Evolutionary conservation across 148 eudicot genomes (phyloP).

Genomic region (Nyssa sinensis): DNA sequence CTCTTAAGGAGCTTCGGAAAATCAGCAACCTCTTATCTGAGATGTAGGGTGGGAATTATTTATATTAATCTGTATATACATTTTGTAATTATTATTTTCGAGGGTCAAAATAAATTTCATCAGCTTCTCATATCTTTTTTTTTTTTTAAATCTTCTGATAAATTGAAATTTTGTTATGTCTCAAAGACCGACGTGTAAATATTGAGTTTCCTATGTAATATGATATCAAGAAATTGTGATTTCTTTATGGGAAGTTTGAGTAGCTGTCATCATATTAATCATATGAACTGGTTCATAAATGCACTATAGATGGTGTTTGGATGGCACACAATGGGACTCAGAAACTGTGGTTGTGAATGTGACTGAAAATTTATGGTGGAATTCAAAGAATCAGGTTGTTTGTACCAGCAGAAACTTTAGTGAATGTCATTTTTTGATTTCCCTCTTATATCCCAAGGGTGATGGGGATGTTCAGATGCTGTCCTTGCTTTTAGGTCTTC

Average conservation of each 20-base stretch:
- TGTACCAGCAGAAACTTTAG: not conserved
- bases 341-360: not conserved
- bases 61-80: conserved; percentile 15
- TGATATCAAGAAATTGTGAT: no score
- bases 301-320: not conserved
- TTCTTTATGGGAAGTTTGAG: not conserved
- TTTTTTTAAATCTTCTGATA: not conserved
- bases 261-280: no score
- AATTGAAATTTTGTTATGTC: no score
- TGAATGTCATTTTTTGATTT: not conserved
- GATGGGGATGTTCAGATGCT: no score
- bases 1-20: conserved; percentile 89
- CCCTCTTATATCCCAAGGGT: not conserved
- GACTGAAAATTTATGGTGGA: no score
- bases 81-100: conserved; percentile 18
- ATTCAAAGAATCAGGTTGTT: no score
- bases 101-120: conserved; percentile 14
- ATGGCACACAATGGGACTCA: not conserved
- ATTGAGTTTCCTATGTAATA: not conserved
- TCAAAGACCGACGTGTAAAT: not conserved
- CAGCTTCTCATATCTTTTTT: not conserved
- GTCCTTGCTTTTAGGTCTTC: not conserved
- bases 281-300: no score
- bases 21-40: conserved; percentile 77
- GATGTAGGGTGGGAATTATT: conserved; percentile 40